phyloP scores from a whole-genome alignment of 2,329 filamentous ascomycete species.

The Penicillium sp. region DNA sequence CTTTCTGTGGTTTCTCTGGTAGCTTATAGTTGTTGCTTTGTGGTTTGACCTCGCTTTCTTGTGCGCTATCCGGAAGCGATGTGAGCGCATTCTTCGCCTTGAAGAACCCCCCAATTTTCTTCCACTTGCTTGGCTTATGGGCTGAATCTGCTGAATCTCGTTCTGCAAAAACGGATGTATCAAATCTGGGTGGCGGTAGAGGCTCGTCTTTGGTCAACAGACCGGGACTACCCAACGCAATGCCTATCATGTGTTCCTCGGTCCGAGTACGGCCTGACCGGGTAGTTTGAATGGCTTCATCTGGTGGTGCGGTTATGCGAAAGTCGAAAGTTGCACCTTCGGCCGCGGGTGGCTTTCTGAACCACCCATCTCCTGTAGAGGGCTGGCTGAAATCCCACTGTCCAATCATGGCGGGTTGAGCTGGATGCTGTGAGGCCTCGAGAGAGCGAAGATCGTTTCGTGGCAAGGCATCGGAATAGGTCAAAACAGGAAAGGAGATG shows the following conservation, averaged over 20 bases:
- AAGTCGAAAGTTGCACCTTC: slow-evolving; percentile 31
- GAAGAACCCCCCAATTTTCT: slow-evolving; percentile 47
- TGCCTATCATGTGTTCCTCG: slow-evolving; percentile 60
- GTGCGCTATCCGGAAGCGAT: slow-evolving; percentile 18
- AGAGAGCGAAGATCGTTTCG: slow-evolving; percentile 30
- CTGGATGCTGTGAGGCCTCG: slow-evolving; percentile 10
- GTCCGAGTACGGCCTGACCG: slow-evolving; percentile 24
- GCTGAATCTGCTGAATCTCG: slow-evolving; percentile 8
- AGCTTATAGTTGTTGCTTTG: background rate
- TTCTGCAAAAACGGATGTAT: slow-evolving; percentile 13
- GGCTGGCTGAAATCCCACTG: slow-evolving; percentile 25
- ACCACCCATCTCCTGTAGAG: slow-evolving; percentile 16
- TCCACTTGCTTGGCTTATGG: slow-evolving; percentile 47
- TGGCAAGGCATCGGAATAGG: slow-evolving; percentile 33
- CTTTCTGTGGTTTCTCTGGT: background rate
- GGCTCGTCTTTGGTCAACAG: slow-evolving; percentile 23
- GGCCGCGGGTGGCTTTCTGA: slow-evolving; percentile 17
- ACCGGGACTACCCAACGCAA: slow-evolving; percentile 70
- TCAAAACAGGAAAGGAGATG: slow-evolving; percentile 34
- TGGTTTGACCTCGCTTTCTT: slow-evolving; percentile 12
- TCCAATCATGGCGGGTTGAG: slow-evolving; percentile 5
- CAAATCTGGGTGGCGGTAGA: slow-evolving; percentile 19
- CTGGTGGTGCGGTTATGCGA: slow-evolving; percentile 27
- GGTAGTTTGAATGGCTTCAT: slow-evolving; percentile 21
- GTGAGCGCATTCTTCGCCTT: slow-evolving; percentile 35